Percentiles rank a stretch among this genome's conserved stretches.
Evolutionary conservation across 306 rosid genomes (phyloP).

Genomic region (Hippophae rhamnoides): DNA sequence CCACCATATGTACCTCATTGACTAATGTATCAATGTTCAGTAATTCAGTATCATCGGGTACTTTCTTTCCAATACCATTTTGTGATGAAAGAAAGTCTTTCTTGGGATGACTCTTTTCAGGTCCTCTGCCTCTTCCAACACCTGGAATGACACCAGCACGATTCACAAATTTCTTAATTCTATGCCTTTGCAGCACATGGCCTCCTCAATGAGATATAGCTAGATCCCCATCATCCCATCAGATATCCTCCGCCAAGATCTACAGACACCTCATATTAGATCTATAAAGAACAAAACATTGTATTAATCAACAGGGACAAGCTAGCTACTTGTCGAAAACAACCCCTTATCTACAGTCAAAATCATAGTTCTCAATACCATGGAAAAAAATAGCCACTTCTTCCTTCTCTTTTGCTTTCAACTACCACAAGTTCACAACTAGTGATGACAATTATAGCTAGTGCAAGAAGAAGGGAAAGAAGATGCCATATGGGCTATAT

Average conservation of each 20-base stretch:
- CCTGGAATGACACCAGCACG: conserved; percentile 33
- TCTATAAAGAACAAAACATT: background rate
- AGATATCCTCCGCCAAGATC: conserved; percentile 70
- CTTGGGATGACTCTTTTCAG: conserved; percentile 37
- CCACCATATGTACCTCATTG: conserved; percentile 56
- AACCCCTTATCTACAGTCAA: too few relatives aligned
- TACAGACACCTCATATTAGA: conserved; percentile 17
- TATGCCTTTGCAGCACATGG: conserved; percentile 38
- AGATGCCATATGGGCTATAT: background rate
- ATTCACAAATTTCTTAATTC: conserved; percentile 36
- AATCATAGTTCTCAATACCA: too few relatives aligned
- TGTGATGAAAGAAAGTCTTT: conserved; percentile 47
- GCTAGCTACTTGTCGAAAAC: too few relatives aligned
- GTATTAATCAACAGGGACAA: too few relatives aligned
- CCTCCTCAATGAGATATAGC: conserved; percentile 31
- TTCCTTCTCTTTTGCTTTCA: too few relatives aligned
- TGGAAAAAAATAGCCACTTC: too few relatives aligned
- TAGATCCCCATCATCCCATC: conserved; percentile 68
- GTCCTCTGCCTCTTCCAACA: conserved; percentile 68
- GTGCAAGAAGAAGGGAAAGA: too few relatives aligned
- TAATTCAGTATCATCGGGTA: conserved; percentile 62
- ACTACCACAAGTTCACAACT: too few relatives aligned
- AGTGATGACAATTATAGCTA: too few relatives aligned
- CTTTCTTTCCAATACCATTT: conserved; percentile 59
- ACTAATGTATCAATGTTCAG: conserved; percentile 67